Evolutionary conservation across 768 basidiomycete species (phyloP).

Genomic region (Suillus subluteus): DNA sequence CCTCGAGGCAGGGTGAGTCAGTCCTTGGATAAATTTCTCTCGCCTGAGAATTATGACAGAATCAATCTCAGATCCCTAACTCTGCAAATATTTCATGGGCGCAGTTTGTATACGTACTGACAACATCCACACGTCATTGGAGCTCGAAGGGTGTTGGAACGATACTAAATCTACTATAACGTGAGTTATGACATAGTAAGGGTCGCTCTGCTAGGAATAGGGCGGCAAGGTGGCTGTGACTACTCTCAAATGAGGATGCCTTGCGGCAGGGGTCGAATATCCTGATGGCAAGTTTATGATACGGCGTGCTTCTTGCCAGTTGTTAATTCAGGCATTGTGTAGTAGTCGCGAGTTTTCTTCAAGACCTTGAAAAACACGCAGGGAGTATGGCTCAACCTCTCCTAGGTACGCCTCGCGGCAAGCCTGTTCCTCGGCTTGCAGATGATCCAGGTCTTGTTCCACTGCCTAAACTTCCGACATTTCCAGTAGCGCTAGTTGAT

Average conservation of each 20-base stretch:
- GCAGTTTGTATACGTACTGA: not conserved
- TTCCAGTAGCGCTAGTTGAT: slow-evolving; percentile 33
- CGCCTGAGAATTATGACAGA: not conserved
- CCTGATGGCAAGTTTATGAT: not conserved
- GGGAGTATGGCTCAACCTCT: slow-evolving; percentile 20
- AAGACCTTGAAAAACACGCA: not conserved
- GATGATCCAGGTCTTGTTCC: slow-evolving; percentile 29
- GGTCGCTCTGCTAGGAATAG: not conserved
- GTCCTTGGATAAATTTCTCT: not conserved
- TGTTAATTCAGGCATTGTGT: not conserved
- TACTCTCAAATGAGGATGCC: not conserved
- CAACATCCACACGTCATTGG: not conserved
- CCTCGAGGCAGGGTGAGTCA: not conserved
- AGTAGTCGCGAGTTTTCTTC: not conserved
- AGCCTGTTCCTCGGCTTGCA: slow-evolving; percentile 28
- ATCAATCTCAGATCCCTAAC: not conserved
- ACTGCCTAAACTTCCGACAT: slow-evolving; percentile 17
- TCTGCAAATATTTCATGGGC: not conserved
- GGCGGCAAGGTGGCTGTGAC: not conserved
- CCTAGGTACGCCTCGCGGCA: slow-evolving; percentile 28
- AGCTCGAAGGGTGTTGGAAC: not conserved
- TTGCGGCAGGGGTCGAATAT: not conserved
- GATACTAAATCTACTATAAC: not conserved
- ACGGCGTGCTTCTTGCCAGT: too few species aligned
- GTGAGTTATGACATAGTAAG: not conserved